Evolutionary conservation across 2,329 filamentous ascomycete species (phyloP), one percentile per base, ranked within the genome.

Genomic region (Chalara sp.): DNA sequence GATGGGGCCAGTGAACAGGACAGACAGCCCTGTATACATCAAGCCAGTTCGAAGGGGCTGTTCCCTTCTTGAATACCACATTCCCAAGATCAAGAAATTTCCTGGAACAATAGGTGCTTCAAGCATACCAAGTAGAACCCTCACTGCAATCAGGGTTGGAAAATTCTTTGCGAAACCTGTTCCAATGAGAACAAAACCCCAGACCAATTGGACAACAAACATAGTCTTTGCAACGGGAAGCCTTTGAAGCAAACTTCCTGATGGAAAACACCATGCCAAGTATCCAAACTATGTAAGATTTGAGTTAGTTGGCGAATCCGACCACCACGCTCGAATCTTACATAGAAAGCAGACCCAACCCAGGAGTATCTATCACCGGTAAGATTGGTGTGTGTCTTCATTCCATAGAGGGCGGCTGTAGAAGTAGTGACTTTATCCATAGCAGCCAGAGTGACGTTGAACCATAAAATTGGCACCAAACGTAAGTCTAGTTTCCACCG

Each of bases 41-140:
- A 71, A 67, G 49, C 76, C 76, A 10, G 82, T 80, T 1, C 81
- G 70, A 4, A 78, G 70, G 0, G 82, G 81, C 58, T 86, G 82
- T 58, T 86, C 78, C 2, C 73, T 70, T 7, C 80, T 71, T 1
- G 80, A 83, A 58, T 83, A 74, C 74, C 80, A 86, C 80, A 84
- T 84, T 5, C 74, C 74, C 0, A 81, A 84, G 35, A 85, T 78
- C 1, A 86, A 65, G 71, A 85, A 81, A 52, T 84, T 81, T 0
- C 70, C 71, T 0, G 78, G 78, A 71, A 42, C 73, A 8, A 31
- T 7, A 10, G 28, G 32, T 5, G 45, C 76, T 64, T 81, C 78
- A 7, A 75, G 75, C 1, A 75, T 76, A 37, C 78, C 79, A 5
- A 72, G 72, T 3, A 82, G 63, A 1, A 74, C 74, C 35, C 79